Percentiles rank a stretch among this genome's conserved stretches.
These are phyloP conservation scores for Globisporangium polare DNA, from an alignment of 352 stramenopile species.

Conservation along the genomic window DNA sequence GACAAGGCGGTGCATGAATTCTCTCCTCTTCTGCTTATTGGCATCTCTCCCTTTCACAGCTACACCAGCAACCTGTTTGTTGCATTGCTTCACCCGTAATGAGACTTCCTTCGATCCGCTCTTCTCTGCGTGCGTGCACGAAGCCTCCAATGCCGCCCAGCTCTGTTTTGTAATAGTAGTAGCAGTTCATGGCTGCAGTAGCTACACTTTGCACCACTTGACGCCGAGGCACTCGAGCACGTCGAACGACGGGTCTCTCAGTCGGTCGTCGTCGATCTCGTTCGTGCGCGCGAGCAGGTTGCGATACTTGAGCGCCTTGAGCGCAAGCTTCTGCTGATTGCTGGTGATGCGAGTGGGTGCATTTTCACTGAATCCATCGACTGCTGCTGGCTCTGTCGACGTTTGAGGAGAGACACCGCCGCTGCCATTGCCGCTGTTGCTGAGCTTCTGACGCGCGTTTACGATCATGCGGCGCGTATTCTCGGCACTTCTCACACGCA, in stretches of 20 bases:
- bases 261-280: slow-evolving; percentile 22
- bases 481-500: slow-evolving; percentile 22
- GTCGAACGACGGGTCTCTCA: slow-evolving; percentile 33
- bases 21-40: too few species aligned
- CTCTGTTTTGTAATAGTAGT: too few species aligned
- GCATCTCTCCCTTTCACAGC: too few species aligned
- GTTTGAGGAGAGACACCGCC: neutral
- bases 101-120: too few species aligned
- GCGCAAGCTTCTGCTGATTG: slow-evolving; percentile 27
- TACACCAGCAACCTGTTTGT: too few species aligned
- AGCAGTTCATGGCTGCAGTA: too few species aligned
- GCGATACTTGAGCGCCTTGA: slow-evolving; percentile 34
- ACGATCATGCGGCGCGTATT: slow-evolving; percentile 31
- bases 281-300: slow-evolving; percentile 23
- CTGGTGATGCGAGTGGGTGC: neutral
- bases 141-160: too few species aligned
- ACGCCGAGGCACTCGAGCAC: slow-evolving; percentile 25
- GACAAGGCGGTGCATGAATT: too few species aligned
- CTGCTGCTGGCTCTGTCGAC: neutral
- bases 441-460: slow-evolving; percentile 5
- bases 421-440: too few species aligned
- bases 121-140: too few species aligned
- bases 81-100: too few species aligned
- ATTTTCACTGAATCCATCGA: too few species aligned
- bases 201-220: slow-evolving; percentile 24